Evolutionary conservation across 306 rosid species (phyloP), one percentile per base, ranked within the genome.

Genomic region (Begonia fuchsioides): DNA sequence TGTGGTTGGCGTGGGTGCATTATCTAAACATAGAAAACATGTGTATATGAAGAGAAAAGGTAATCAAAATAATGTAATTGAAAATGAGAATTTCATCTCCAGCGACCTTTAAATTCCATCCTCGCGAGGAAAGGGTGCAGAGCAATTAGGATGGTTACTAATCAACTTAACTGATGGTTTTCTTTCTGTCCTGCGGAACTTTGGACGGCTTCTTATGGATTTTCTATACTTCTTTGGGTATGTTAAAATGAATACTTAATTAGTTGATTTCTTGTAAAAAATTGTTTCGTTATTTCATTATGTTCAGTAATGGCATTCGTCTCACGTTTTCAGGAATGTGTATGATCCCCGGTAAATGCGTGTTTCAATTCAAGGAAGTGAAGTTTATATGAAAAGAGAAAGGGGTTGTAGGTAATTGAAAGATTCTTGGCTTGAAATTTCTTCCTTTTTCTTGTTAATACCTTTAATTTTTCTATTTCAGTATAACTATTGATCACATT

Each of bases 321-420:
- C 50, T 67, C 59, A 54, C 6, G 60, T 53, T 48, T 65, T 50
- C 68, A 88, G 97, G 79, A 72, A 88, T 70, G 78, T 88, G 61
- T 88, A 83, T 76, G 97, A 81, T 70, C 97, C 97, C 53, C 93
- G 97, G 14, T 93, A 83, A 56, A 83, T 88, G 90, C 88, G 97
- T 17, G 75, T 84, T 61, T 81, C 93, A 17, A 88, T 88, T n/a
- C 88, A 82, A 70, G 97, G 97, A 57, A 88, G 95, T 70, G 97
- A 95, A 57, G 71, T 88, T 64, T 88, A 88, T 68, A 70, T 88
- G 40, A 88, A 88, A 52, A 81, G 96, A 59, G 97, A 88, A 72
- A 74, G 97, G 66, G 97, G 93, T 61, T 84, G 85, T 64, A 88
- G 97, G 97, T 88, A 78, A 70, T 64, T 55, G 38, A 26, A 18